A percentile compares a stretch with the other conserved stretches of the same genome.
Conservation (phyloP, 257 asterid genomes). For the Solanum habrochaites region DNA sequence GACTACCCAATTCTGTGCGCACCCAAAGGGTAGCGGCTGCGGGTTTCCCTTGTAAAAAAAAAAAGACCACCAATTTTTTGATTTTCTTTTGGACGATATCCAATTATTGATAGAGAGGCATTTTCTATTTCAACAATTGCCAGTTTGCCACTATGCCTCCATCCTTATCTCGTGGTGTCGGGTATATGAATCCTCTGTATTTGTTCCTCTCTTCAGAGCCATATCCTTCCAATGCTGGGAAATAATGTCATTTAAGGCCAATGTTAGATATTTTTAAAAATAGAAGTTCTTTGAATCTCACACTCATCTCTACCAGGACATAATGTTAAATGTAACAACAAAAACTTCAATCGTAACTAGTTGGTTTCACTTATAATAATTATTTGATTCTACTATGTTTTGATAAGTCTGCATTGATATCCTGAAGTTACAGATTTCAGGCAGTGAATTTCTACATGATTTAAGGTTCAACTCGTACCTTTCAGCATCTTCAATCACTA, state of each 20-base stretch:
- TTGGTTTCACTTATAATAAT: not conserved
- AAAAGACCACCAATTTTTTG: too few species aligned
- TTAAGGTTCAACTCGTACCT: not conserved
- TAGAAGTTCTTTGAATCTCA: not conserved
- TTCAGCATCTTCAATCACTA: not conserved
- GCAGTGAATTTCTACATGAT: not conserved
- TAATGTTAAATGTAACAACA: not conserved
- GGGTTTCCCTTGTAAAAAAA: too few species aligned
- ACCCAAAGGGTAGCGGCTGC: too few species aligned
- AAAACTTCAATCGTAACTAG: not conserved
- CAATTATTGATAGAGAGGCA: not conserved
- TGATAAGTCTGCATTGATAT: not conserved
- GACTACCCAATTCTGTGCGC: not conserved
- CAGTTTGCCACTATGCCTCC: not conserved
- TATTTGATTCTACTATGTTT: not conserved
- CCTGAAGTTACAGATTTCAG: not conserved
- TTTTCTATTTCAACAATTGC: not conserved
- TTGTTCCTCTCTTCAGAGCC: not conserved
- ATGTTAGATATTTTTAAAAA: not conserved
- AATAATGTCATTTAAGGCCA: not conserved
- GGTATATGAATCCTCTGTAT: not conserved
- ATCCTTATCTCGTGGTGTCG: not conserved
- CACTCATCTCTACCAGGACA: not conserved
- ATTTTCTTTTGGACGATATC: not conserved
- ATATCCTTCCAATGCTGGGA: not conserved